A percentile compares a stretch with the other conserved stretches of the same genome.
phyloP scores from a whole-genome alignment of 2,329 filamentous ascomycete species.

The Fusarium tjaetaba region DNA sequence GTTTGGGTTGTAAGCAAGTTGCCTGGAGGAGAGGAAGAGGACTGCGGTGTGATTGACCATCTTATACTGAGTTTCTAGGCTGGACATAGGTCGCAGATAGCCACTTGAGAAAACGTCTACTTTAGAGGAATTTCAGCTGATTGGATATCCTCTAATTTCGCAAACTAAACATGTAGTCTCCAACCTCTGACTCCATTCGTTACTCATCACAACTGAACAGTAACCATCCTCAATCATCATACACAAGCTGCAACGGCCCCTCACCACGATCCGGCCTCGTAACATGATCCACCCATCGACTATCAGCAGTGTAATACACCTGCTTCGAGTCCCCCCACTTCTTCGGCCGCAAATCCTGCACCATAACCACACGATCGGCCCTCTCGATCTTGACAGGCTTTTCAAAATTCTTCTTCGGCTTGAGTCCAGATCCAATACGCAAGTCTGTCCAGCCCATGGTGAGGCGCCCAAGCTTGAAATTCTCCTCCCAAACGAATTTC shows the following conservation, averaged over 20 bases:
- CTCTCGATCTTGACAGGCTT: neutral
- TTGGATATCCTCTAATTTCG: rapidly evolving
- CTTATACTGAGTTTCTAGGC: neutral
- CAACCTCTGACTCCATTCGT: rapidly evolving
- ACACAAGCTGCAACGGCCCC: neutral
- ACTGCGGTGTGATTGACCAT: neutral
- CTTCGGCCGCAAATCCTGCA: rapidly evolving
- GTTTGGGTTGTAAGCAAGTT: neutral
- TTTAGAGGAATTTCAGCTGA: rapidly evolving
- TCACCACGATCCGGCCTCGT: rapidly evolving
- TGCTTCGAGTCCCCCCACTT: neutral
- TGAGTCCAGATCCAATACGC: rapidly evolving
- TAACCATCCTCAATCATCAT: neutral
- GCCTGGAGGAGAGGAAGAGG: neutral
- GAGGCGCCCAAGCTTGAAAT: neutral
- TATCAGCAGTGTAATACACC: neutral
- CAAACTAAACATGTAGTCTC: no score
- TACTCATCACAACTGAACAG: neutral
- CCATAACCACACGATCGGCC: neutral
- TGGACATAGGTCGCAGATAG: neutral
- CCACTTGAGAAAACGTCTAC: neutral
- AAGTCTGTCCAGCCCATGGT: neutral
- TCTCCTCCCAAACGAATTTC: neutral
- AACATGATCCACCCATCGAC: neutral
- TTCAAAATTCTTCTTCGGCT: rapidly evolving